Evolutionary conservation across 352 stramenopile genomes (phyloP).

Genomic region (Globisporangium paddicum): DNA sequence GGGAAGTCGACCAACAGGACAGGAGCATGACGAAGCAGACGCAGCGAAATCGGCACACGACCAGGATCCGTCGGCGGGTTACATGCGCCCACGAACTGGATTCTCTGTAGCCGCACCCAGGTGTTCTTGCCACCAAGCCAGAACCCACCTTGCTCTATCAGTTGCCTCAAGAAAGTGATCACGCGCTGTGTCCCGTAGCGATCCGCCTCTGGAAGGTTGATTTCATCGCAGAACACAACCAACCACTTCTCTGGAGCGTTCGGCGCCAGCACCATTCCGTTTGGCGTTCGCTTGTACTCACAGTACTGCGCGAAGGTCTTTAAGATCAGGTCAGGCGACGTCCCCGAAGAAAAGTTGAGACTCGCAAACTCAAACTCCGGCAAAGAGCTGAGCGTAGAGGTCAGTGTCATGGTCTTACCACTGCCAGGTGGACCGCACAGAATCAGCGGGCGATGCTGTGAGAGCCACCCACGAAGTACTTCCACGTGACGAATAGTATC

Average conservation of each 20-base stretch:
- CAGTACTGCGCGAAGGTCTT: conserved; percentile 99
- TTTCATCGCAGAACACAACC: conserved; percentile 99
- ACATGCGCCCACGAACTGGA: conserved; percentile 97
- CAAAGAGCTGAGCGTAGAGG: conserved; percentile 95
- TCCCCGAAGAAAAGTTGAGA: conserved; percentile 99
- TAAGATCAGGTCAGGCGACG: conserved; percentile 97
- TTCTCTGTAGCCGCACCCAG: conserved; percentile 91
- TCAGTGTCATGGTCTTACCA: conserved; percentile 99
- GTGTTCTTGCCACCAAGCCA: conserved; percentile 84
- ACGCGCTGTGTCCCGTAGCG: conserved; percentile 98
- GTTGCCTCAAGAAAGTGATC: conserved; percentile 98
- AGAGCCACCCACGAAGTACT: conserved; percentile 96
- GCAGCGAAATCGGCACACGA: conserved; percentile 94
- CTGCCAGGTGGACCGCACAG: conserved; percentile 97
- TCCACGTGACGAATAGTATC: conserved; percentile 99
- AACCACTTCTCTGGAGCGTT: conserved; percentile 95
- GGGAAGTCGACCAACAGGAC: conserved; percentile 99
- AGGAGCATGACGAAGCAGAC: conserved; percentile 97
- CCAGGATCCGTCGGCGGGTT: conserved; percentile 99
- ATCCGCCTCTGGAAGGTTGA: conserved; percentile 98
- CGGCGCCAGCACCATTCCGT: conserved; percentile 95
- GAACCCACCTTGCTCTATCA: conserved; percentile 96
- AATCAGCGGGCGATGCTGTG: conserved; percentile 95
- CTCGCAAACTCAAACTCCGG: conserved; percentile 97
- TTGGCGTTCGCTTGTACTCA: conserved; percentile 96